phyloP scores from a whole-genome alignment of 345 rosid species.

The Nasturtium officinale region DNA sequence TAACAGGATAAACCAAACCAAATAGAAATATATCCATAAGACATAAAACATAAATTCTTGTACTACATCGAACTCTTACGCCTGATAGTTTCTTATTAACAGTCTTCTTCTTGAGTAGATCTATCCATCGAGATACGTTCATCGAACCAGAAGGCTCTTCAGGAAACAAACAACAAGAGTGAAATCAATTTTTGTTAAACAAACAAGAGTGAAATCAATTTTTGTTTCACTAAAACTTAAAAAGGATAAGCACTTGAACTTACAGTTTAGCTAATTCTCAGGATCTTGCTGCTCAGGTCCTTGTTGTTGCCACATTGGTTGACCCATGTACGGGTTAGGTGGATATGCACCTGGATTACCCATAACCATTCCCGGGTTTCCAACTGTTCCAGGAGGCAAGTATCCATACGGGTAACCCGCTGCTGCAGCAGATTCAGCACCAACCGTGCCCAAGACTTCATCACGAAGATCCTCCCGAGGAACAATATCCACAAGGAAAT shows the following conservation, averaged over 20 bases:
- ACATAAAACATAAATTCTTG: neutral
- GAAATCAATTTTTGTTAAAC: no score
- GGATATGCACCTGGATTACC: constrained; percentile 73
- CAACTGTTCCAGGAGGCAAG: constrained; percentile 66
- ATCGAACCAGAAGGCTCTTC: constrained; percentile 14
- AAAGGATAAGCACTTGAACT: neutral
- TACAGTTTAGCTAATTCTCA: constrained; percentile 26
- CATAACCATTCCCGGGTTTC: constrained; percentile 74
- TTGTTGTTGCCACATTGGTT: constrained; percentile 71
- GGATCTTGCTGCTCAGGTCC: constrained; percentile 73
- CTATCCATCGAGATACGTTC: neutral
- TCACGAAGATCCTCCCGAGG: constrained; percentile 91
- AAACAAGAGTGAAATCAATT: neutral
- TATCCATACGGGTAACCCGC: constrained; percentile 70
- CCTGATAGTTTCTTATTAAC: constrained; percentile 7
- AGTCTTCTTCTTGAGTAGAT: constrained; percentile 23
- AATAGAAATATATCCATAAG: constrained; percentile 18
- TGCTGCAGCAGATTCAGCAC: constrained; percentile 52
- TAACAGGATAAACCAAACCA: neutral
- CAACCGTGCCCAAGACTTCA: constrained; percentile 55
- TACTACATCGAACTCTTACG: neutral
- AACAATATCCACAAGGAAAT: constrained; percentile 88
- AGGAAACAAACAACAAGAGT: constrained; percentile 15
- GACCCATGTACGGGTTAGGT: constrained; percentile 68
- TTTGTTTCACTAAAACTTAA: neutral